Conservation (phyloP, 176 grass and related monocot genomes). For the Elaeis guineensis region DNA sequence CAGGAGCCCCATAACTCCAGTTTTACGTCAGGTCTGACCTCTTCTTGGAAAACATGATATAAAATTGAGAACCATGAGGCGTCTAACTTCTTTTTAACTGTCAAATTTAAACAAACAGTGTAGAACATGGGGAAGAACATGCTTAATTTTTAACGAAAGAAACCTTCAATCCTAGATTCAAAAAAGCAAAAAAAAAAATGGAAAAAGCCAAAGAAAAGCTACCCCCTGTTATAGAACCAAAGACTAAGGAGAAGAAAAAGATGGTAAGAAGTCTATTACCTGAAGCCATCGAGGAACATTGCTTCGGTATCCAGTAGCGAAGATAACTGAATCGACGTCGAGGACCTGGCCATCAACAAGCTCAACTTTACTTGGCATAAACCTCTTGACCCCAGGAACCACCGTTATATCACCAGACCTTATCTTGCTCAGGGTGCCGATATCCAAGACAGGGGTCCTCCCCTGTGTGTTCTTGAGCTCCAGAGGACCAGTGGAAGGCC, state of each 20-base stretch:
- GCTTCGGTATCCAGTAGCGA: conserved; percentile 78
- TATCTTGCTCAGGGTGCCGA: conserved; percentile 45
- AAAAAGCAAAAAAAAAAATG: too few relatives aligned
- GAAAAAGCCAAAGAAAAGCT: too few relatives aligned
- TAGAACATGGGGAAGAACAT: conserved; percentile 9
- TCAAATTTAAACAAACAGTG: conserved; percentile 2
- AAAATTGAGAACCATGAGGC: neutral
- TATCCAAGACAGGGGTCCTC: conserved; percentile 67
- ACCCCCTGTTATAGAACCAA: too few relatives aligned
- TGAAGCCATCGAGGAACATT: conserved; percentile 81
- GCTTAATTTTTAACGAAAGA: neutral
- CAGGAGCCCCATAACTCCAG: too few relatives aligned
- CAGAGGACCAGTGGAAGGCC: conserved; percentile 53
- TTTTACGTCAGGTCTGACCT: too few relatives aligned
- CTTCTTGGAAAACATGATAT: too few relatives aligned
- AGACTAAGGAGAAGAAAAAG: too few relatives aligned
- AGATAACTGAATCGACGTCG: conserved; percentile 50
- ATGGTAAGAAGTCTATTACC: conserved; percentile 24
- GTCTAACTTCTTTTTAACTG: conserved; percentile 24
- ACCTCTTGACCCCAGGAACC: conserved; percentile 36
- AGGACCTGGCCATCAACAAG: conserved; percentile 44
- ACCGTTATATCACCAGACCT: conserved; percentile 49
- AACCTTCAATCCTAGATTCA: too few relatives aligned
- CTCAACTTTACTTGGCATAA: conserved; percentile 33
- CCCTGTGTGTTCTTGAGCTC: conserved; percentile 60